Evolutionary conservation across 768 basidiomycete species (phyloP), one percentile per base, ranked within the genome.

Genomic region (Asterophora lycoperdoides): DNA sequence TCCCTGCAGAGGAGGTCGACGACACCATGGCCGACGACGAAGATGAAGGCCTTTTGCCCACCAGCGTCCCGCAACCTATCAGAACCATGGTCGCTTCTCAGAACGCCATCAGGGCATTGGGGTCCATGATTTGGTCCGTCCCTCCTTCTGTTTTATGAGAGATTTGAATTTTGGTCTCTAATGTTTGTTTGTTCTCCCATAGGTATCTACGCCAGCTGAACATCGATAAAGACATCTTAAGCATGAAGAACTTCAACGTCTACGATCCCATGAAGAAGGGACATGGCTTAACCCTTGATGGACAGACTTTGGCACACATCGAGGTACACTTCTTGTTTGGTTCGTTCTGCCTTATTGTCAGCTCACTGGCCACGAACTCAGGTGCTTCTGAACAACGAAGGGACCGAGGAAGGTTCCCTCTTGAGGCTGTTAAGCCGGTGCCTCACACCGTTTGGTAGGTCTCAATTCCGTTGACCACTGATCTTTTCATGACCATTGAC

Each of bases 191-290:
- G 32, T 28, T 20, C 7, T 41, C 20, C 14, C 2, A 13, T 35
- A 84, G 86, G 81, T 93, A 93, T 63, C 79, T 98, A 11, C 83
- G 88, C 32, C 89, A 91, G 52, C 77, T 99, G 34, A 98, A 98
- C 61, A 92, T 98, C 54, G 95, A 94, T 70, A 89, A 91, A 62
- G 94, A 97, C 55, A 83, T 99, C 47, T 66, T 99, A 60, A 89
- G 84, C 46, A 93, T 96, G 86, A 88, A 83, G 70, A 98, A 98
- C 63, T 99, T 99, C 77, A 94, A 97, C 57, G 76, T 96, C 33
- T 96, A 95, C 61, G 93, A 97, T 65, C 96, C 96, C 0, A 92
- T 97, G 81, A 85, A 87, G 63, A 77, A 78, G 52, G 93, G 93
- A n/a, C 76, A 84, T 61, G 89, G 84, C 20, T 68, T 98, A 47